Base-by-base conservation (phyloP, 2,329 filamentous ascomycete species). In the Tolypocladium cylindrosporum region DNA sequence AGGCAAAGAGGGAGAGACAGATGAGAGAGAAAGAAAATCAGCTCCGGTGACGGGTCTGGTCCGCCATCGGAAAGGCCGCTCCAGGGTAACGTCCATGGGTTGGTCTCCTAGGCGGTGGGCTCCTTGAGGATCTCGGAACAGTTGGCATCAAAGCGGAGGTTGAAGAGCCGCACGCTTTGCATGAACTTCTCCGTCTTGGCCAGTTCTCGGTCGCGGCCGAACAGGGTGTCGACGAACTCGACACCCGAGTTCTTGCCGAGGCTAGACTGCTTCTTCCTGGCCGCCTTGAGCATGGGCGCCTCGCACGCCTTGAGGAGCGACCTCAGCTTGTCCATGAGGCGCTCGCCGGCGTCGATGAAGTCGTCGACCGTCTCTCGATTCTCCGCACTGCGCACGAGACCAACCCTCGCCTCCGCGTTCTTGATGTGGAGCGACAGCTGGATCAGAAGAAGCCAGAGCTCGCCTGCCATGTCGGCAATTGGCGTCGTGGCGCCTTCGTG, bases 191-290 rank as follows among this genome's bases (percentile, higher is more conserved):
- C 91, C 2, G 93, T 97, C 74, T 87, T 87, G 72, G 92, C 87
- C 57, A 97, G 80, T 75, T 97, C 90, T 62, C 91, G 84, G 69
- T 97, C 93, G 62, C 89, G 87, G 63, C 92, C 93, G 67, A 97
- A 97, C 66, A 99, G 90, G 56, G 91, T 92, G 72, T 97, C 88
- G 68, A 99, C 93, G 68, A 99, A 97, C 77, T 97, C 92, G 65
- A 89, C 88, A 55, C 94, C 94, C 57, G 91, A 91, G 72, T 91
- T 93, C 79, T 91, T 92, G 69, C 92, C 93, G 74, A 97, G 89
- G 54, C 69, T 69, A 21, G 71, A 63, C 71, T 86, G 86, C 45
- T 82, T 75, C 74, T 90, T 83, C 80, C 91, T 93, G 65, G 88
- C 87, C 50, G 88, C 89, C 77, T 89, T 91, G 78, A 94, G 89